Base-by-base conservation (phyloP, 2,329 filamentous ascomycete genomes). In the Pseudogymnoascus sp. region DNA sequence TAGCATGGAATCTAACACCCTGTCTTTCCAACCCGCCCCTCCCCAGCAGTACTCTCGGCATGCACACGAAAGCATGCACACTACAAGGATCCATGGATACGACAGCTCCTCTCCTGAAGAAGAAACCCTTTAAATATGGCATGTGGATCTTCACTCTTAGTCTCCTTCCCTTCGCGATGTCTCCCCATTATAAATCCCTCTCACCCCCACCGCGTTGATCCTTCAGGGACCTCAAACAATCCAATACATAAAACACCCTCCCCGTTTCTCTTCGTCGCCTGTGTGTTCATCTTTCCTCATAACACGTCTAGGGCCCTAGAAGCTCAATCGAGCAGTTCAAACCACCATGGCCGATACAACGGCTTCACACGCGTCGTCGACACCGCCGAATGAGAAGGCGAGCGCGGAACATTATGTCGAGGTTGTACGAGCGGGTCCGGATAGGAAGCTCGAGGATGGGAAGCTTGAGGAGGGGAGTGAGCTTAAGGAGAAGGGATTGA, bases 401-500 rank as follows among this genome's bases (percentile, higher is more conserved):
- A 17, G 28, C 50, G 28, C 11, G 28, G 26, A 57, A 7, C 50
- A 57, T 19, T 28, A 57, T 13, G 28, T 33, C n/a, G 50, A 57
- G 50, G 10, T 57, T 33, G 50, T 53, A 9, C 11, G 23, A 5
- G 21, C 8, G 1, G 47, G 47, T 31, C 47, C 47, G 2, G 7
- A 61, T 15, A 6, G 40, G 11, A 23, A 65, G 31, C 63, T 57
- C n/a, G n/a, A 33, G 28, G 31, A 61, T 13, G 4, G 40, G 7
- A 23, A 65, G 38, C 64, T 57, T 9, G 50, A 57, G 6, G 50
- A 33, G 4, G 50, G 50, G 3, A 19, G 76, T 63, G 79, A 81
- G 69, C 78, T 78, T 66, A 79, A 82, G 66, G 79, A 80, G 64
- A 69, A 76, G 68, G 78, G 78, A 23, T 66, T 79, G 2, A 73